These are phyloP conservation scores for Cicer judaicum DNA, from an alignment of 306 rosid species.

Conservation along the genomic window DNA sequence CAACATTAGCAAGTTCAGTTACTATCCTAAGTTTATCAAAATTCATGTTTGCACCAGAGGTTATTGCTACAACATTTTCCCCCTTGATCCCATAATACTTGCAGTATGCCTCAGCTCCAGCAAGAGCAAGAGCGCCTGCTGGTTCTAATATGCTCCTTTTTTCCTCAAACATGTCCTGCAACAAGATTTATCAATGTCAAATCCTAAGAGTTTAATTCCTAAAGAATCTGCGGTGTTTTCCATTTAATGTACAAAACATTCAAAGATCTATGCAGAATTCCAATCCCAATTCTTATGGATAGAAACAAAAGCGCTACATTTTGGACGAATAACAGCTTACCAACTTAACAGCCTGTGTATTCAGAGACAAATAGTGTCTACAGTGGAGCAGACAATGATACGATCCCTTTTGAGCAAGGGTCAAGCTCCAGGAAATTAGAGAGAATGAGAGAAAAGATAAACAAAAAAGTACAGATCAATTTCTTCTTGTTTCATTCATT, in stretches of 20 bases:
- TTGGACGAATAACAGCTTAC: constrained; percentile 16
- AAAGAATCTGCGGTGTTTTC: constrained; percentile 19
- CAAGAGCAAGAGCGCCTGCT: constrained; percentile 96
- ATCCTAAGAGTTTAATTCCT: neutral
- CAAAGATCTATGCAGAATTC: constrained; percentile 13
- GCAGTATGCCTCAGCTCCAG: constrained; percentile 99
- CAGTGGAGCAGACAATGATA: too few relatives aligned
- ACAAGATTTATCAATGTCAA: constrained; percentile 39
- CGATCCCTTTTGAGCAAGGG: too few relatives aligned
- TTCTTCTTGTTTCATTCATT: too few relatives aligned
- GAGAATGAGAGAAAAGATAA: too few relatives aligned
- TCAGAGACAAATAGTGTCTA: too few relatives aligned
- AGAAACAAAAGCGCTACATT: neutral
- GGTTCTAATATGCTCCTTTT: constrained; percentile 94
- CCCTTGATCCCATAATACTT: constrained; percentile 87
- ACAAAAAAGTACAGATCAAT: too few relatives aligned
- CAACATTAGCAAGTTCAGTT: constrained; percentile 95
- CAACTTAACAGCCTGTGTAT: neutral
- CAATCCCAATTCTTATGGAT: neutral
- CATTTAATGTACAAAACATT: constrained; percentile 19
- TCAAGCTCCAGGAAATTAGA: too few relatives aligned
- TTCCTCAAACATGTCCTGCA: constrained; percentile 98
- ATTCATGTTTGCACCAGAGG: constrained; percentile 99
- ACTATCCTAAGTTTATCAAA: constrained; percentile 87
- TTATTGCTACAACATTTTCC: constrained; percentile 77